Evolutionary conservation across 495 filamentous ascomycete species (phyloP), one percentile per base, ranked within the genome.

Genomic region (Astrothelium subdiscretum): DNA sequence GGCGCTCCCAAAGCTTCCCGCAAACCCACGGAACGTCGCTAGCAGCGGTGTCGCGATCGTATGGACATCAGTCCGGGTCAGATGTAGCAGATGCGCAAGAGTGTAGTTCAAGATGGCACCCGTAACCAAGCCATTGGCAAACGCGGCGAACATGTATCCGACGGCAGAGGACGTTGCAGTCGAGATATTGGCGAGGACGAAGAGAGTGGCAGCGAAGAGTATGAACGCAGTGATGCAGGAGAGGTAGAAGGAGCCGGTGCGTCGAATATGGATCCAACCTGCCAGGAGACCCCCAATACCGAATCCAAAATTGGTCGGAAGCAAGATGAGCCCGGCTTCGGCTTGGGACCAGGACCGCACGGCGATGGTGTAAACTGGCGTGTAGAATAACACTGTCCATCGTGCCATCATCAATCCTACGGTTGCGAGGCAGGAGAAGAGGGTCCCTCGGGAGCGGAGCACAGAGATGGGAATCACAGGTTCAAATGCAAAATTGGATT

Each of bases 231-330:
- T 24, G 2, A 89, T 43, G 57, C 75, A 81, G 2, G 86, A 76
- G 67, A 76, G 44, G 73, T 85, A 91, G 68, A 88, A 91, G 59
- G 81, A 84, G 6, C 84, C 83, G 0, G 76, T 70, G 44, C 83
- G 82, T 2, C 81, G 83, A 64, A 91, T 86, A 65, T 92, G 89
- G 20, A 90, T 63, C 72, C 78, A 80, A 8, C 89, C 89, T 2
- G 84, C 85, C 2, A 88, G 59, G 1, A 91, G 70, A 0, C 88
- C 88, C 32, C 89, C 89, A 1, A 79, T 52, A 0, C 83, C 88
- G 66, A 92, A 91, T 0, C 88, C 89, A 2, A 80, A 68, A 70
- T 91, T 92, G 0, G 87, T 91, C 0, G 89, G 86, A 57, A 91
- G 80, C 3, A 92, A 75, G 32, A 91, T 86, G 20, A 84, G 76